Evolutionary conservation across 1,284 basidiomycete species (phyloP), one percentile per base, ranked within the genome.

Genomic region (Irpex sp.): DNA sequence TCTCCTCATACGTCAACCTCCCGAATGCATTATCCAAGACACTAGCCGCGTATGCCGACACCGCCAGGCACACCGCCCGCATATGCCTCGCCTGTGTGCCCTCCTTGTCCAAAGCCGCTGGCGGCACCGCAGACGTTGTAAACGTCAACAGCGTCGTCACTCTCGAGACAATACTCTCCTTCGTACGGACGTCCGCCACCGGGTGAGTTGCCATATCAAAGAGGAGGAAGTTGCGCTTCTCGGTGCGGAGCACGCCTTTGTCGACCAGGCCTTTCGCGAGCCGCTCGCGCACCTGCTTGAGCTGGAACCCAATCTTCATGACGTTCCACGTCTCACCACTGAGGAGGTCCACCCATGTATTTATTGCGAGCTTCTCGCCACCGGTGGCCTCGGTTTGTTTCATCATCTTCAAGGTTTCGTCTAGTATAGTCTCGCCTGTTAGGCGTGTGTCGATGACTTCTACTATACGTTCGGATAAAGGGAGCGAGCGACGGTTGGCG

Each of bases 181-280:
- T 97, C 13, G 89, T 90, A 63, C 92, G 90, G 31, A 93, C 84
- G 76, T 97, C 95, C 6, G 94, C 93, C 61, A 97, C 90, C 1
- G 95, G 95, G 75, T 97, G 95, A 0, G 95, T 97, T 19, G 95
- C 95, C 95, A 97, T 97, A 79, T 98, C 95, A 76, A 97, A 97
- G n/a, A 97, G 82, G 54, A 97, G 83, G 76, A 97, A 97, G 77
- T 97, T 97, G 74, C 94, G 92, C 75, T 97, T 97, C 76, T 97
- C 95, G 9, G 95, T 98, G 56, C 95, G 90, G n/a, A 98, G 85
- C 49, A 98, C 88, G 68, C 95, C 95, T 77, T 98, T 98, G 82
- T 98, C 95, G 60, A 97, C 95, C 49, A 98, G 86, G 1, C 95
- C 95, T 75, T 98, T 98, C n/a, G 94, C 94, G 55, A 98, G 87